Base-by-base conservation (phyloP, 768 basidiomycete species). In the Phlebiopsis flavidoalba region DNA sequence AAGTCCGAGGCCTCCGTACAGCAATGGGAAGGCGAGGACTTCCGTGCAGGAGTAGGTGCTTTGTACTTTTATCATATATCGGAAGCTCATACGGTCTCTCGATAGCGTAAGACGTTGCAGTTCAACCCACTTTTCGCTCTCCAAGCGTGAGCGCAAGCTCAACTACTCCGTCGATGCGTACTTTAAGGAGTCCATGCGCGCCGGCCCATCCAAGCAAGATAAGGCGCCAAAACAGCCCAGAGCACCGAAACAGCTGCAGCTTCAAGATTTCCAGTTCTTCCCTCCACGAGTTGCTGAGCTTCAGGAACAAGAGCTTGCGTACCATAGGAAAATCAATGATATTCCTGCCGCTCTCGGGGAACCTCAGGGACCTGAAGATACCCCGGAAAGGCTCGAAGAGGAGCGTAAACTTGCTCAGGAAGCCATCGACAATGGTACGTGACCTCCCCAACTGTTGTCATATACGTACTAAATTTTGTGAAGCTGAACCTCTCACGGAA, bases 241-340 rank as follows among this genome's bases (percentile, higher is more conserved):
- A 17, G 89, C 92, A 3, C 95, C 94, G 5, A 95, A 95, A 71
- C 93, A 95, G 73, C 83, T 94, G 59, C 76, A 83, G 8, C 84
- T 93, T 93, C 89, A 95, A 74, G 96, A 97, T 72, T 96, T 94
- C 81, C 96, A 99, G 69, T 98, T 99, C 80, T 98, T 92, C 77
- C 90, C 95, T 7, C 83, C 86, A 0, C 80, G 87, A 56, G 74
- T 98, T 11, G 80, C 85, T 4, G 86, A 85, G 66, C 76, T 98
- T 26, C 95, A 98, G 70, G 93, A 96, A 66, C 83, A 87, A 58
- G 96, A 98, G 72, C 76, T 89, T 19, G 88, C 88, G 0, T 91
- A 87, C 11, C 87, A 87, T 72, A 90, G 90, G 87, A 78, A 86
- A 52, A 67, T 83, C 58, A 90, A 91, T 59, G 86, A 86, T 2